Percentiles rank a stretch among this genome's conserved stretches.
phyloP scores from a whole-genome alignment of 345 rosid genomes.

The Kandelia obovata region DNA sequence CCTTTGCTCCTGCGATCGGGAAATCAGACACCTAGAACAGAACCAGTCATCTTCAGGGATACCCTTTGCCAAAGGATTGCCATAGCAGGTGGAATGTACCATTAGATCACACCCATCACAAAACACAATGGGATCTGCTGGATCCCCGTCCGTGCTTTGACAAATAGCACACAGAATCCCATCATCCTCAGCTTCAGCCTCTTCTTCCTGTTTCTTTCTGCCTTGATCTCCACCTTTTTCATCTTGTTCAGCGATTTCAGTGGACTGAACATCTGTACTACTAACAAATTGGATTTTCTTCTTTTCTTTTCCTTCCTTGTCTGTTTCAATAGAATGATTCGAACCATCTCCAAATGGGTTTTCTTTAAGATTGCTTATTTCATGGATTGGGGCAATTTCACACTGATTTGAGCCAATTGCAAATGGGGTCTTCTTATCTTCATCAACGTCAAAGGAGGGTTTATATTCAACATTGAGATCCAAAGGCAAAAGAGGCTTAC shows the following conservation, averaged over 20 bases:
- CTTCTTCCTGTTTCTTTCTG: constrained; percentile 5
- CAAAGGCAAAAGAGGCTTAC: constrained; percentile 45
- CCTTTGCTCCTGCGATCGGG: constrained; percentile 6
- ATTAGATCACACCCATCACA: constrained; percentile 94
- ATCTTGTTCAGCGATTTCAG: constrained; percentile 2
- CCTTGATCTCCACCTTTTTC: constrained; percentile 21
- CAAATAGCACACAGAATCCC: constrained; percentile 83
- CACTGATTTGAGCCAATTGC: neutral
- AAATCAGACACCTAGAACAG: constrained; percentile 46
- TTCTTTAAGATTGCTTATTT: neutral
- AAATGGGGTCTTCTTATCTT: constrained; percentile 8
- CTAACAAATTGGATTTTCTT: neutral
- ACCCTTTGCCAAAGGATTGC: constrained; percentile 56
- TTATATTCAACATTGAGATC: constrained; percentile 72
- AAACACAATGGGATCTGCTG: constrained; percentile 83
- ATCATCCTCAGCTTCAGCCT: constrained; percentile 45
- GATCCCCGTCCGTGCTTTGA: constrained; percentile 91
- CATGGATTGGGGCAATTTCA: neutral
- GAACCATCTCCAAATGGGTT: neutral
- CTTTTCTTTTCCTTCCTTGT: neutral
- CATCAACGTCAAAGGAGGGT: constrained; percentile 26
- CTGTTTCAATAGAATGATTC: neutral
- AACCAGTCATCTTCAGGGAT: constrained; percentile 94
- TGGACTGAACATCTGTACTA: neutral
- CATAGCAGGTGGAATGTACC: constrained; percentile 90